phyloP scores from a whole-genome alignment of 2,329 filamentous ascomycete species.

The Fusarium sp. region DNA sequence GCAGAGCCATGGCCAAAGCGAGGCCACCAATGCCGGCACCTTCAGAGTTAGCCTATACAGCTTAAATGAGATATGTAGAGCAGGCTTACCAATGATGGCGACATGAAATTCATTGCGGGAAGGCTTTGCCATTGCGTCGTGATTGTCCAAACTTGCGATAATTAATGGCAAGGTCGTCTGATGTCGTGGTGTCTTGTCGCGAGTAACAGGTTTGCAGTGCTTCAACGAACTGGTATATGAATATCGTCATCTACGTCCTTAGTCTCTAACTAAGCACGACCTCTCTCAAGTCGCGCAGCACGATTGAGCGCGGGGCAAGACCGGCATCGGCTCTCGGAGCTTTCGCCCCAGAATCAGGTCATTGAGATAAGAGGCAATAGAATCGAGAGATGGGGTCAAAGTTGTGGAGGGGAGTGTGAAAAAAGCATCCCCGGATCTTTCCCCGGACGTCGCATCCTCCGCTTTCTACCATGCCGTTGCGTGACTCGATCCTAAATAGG shows the following conservation, averaged over 20 bases:
- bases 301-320: neutral
- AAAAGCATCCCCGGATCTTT: neutral
- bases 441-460: neutral
- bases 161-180: neutral
- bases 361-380: neutral
- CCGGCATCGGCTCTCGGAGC: neutral
- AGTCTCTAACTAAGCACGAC: neutral
- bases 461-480: neutral
- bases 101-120: neutral
- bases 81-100: neutral
- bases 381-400: neutral
- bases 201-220: neutral
- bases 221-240: neutral
- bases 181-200: neutral
- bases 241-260: neutral
- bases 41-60: neutral
- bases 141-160: too few species aligned
- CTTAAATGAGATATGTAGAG: neutral
- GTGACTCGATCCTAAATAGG: neutral
- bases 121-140: neutral
- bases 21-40: constrained; percentile 2
- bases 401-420: neutral
- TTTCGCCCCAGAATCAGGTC: neutral
- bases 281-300: neutral
- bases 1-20: neutral